Evolutionary conservation across 306 rosid species (phyloP), one percentile per base, ranked within the genome.

Genomic region (Cyamopsis tetragonoloba): DNA sequence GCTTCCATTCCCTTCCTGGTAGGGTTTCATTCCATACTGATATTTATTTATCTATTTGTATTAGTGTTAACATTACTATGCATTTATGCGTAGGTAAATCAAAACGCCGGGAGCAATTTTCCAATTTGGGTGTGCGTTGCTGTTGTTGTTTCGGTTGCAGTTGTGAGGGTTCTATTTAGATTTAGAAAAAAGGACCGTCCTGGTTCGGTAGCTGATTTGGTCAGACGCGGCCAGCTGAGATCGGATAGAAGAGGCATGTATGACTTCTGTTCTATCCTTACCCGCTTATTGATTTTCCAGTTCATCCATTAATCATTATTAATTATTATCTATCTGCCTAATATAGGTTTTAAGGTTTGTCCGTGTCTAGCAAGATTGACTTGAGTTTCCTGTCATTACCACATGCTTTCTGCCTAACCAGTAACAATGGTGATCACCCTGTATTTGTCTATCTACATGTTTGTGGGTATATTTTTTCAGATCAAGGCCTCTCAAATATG

Each of bases 161-260:
- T 58, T 23, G 62, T 84, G 55, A 81, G 82, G 83, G 79, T 12
- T 0, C 3, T 84, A 58, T 70, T 82, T 19, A 54, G 62, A 58
- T 70, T 82, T 19, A 54, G 62, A 5, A 84, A 81, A 63, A 63
- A 77, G 17, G 71, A 61, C 11, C 87, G 75, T 20, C 86, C 93
- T 59, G 98, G 98, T 66, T 89, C 97, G 14, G 95, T 93, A 0
- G 97, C 96, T 57, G 97, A 93, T 86, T 86, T 93, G 1, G 93
- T 93, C 23, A 76, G 98, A 49, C 97, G 98, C 7, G 98, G 98
- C 20, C 98, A 93, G 73, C 88, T 89, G n/a, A 83, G 89, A 78
- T 93, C 96, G 1, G 97, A 93, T 81, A 88, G 91, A 84, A 87
- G 97, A 88, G 98, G 98, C 98, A 93, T 93, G 98, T 93, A 93